These are phyloP conservation scores for Moringa oleifera DNA, from an alignment of 345 rosid species.

Conservation along the genomic window DNA sequence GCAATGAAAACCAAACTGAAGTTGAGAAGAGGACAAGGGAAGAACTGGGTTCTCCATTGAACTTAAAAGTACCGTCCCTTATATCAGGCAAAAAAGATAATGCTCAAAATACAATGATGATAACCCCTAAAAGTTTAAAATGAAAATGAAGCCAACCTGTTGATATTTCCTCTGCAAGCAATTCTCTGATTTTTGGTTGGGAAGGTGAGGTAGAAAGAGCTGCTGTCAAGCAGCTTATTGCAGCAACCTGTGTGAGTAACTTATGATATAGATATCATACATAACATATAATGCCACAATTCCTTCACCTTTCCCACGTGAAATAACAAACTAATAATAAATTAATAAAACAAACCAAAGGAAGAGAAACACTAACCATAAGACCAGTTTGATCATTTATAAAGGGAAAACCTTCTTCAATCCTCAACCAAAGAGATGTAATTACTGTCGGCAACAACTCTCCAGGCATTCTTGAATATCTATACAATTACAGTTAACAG, in stretches of 20 bases:
- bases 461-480: conserved; percentile 86
- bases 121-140: not conserved
- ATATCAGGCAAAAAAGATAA: not conserved
- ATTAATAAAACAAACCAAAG: conserved; percentile 2
- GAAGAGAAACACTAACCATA: conserved; percentile 50
- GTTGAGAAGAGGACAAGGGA: not conserved
- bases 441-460: conserved; percentile 68
- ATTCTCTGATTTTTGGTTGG: conserved; percentile 44
- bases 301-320: not conserved
- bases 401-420: conserved; percentile 51
- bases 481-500: conserved; percentile 29
- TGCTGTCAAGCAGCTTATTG: conserved; percentile 70
- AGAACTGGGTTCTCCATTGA: not conserved
- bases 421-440: conserved; percentile 47
- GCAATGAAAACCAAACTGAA: not conserved
- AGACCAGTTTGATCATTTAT: conserved; percentile 69
- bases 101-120: not conserved
- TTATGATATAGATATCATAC: conserved; percentile 1
- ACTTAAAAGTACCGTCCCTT: not conserved
- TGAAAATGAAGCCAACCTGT: conserved; percentile 39
- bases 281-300: conserved; percentile 7
- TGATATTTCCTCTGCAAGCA: conserved; percentile 59
- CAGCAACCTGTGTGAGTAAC: conserved; percentile 49
- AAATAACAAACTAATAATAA: conserved; percentile 6
- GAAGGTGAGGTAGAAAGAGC: conserved; percentile 77